Evolutionary conservation across 495 filamentous ascomycete genomes (phyloP), one percentile per base, ranked within the genome.

Genomic region (Aspergillus taichungensis): DNA sequence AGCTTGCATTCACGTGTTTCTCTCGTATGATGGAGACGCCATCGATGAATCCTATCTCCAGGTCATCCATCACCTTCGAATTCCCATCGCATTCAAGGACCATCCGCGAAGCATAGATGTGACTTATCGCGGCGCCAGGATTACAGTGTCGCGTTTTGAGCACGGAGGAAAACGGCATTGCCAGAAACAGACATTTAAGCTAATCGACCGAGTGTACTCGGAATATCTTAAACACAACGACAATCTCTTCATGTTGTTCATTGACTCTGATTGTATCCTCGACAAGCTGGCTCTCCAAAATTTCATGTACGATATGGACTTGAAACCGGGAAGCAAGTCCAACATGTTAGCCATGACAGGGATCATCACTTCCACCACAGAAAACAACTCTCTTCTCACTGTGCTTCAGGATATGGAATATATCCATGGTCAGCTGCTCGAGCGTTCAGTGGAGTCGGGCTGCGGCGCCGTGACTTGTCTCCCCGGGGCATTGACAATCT

Each of bases 311-410:
- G 92, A 96, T 57, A 98, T 98, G 92, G 91, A 98, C 62, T 72
- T 98, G 24, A 95, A 92, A 65, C 91, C 92, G 3, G 89, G 90
- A 18, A 94, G 88, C 68, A 82, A 86, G 57, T 78, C 83, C 50
- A 89, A 89, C 61, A 95, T 96, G 91, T 69, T 97, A 49, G 92
- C 92, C 31, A 97, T 97, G 92, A 97, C 92, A 3, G 92, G 92
- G 8, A 86, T 98, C 50, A 97, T 98, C 54, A 98, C 92, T 2
- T 87, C 88, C 1, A 98, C 92, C 0, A 95, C 92, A 0, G 77
- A 82, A 51, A 94, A 88, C 45, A 87, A 94, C 61, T 84, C 81
- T 41, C 71, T 97, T 35, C 84, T 98, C 52, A 98, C 92, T 0
- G 68, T 98, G 6, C 75, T 98, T 2, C 92, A 98, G 59, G 92